These are phyloP conservation scores for Aspergillus sparsus DNA, from an alignment of 495 filamentous ascomycete species.

Conservation along the genomic window DNA sequence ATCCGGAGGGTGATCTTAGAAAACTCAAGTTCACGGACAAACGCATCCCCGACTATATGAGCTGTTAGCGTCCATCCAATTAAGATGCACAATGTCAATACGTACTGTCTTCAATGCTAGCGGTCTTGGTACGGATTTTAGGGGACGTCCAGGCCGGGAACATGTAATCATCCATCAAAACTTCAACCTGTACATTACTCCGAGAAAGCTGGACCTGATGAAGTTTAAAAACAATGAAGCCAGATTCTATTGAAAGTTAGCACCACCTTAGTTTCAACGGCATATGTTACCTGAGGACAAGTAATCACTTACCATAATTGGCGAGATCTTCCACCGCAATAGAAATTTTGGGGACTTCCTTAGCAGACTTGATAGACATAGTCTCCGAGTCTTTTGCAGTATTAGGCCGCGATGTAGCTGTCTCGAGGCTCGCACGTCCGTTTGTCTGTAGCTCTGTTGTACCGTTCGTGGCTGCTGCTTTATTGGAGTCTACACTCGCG, in stretches of 20 bases:
- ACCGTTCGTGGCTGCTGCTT: slow-evolving; percentile 24
- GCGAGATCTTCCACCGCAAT: slow-evolving; percentile 76
- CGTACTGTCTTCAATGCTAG: slow-evolving; percentile 77
- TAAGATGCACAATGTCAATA: slow-evolving; percentile 9
- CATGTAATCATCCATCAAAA: slow-evolving; percentile 90
- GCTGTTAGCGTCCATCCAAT: slow-evolving; percentile 14
- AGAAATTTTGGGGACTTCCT: slow-evolving; percentile 70
- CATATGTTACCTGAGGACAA: neutral
- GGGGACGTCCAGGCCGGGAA: slow-evolving; percentile 86
- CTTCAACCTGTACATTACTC: slow-evolving; percentile 76
- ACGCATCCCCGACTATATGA: slow-evolving; percentile 75
- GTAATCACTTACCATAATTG: slow-evolving; percentile 61
- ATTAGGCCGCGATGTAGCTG: slow-evolving; percentile 30
- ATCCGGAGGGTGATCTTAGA: slow-evolving; percentile 89
- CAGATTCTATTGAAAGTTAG: slow-evolving; percentile 62
- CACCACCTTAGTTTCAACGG: slow-evolving; percentile 19
- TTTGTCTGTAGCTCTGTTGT: slow-evolving; percentile 30
- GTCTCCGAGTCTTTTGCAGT: slow-evolving; percentile 41
- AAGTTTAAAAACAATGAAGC: slow-evolving; percentile 91
- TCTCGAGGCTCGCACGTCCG: slow-evolving; percentile 42
- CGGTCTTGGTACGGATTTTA: slow-evolving; percentile 63
- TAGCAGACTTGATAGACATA: slow-evolving; percentile 40
- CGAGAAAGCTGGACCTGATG: slow-evolving; percentile 82
- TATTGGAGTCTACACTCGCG: slow-evolving; percentile 24
- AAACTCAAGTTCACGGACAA: slow-evolving; percentile 94